Percentiles rank a stretch among this genome's conserved stretches.
These are phyloP conservation scores for Daldinia childiae DNA, from an alignment of 495 filamentous ascomycete genomes.

Conservation along the genomic window DNA sequence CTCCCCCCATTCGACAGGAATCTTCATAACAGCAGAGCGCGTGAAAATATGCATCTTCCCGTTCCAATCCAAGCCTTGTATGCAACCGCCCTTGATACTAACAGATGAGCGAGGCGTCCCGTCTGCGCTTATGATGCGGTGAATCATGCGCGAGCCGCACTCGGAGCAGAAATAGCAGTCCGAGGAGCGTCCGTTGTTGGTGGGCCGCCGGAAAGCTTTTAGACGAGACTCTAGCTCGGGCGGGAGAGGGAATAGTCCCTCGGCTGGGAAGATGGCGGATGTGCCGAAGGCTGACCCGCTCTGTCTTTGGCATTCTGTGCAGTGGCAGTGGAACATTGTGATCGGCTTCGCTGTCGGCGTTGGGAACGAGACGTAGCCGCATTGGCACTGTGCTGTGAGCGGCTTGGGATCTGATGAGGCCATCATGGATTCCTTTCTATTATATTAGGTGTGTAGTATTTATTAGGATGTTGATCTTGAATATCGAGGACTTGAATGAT, in stretches of 20 bases:
- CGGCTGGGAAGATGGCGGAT: constrained; percentile 56
- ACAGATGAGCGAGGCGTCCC: constrained; percentile 47
- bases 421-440: constrained; percentile 7
- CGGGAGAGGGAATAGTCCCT: constrained; percentile 60
- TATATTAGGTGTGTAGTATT: background rate
- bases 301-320: constrained; percentile 67
- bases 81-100: constrained; percentile 62
- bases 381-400: constrained; percentile 60
- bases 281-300: constrained; percentile 67
- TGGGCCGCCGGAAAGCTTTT: constrained; percentile 52
- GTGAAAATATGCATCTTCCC: constrained; percentile 51
- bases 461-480: background rate
- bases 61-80: constrained; percentile 54
- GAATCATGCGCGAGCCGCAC: constrained; percentile 62
- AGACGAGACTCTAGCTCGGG: constrained; percentile 45
- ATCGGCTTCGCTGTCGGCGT: constrained; percentile 55
- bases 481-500: background rate
- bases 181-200: constrained; percentile 53
- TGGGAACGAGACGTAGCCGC: constrained; percentile 58
- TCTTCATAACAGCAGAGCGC: constrained; percentile 48
- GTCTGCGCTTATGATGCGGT: constrained; percentile 53
- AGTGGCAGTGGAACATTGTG: constrained; percentile 66
- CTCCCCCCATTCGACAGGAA: constrained; percentile 49
- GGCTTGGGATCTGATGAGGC: constrained; percentile 18
- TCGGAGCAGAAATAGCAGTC: constrained; percentile 63